Evolutionary conservation across 139 green algal species (phyloP).

Genomic region (Ettlia oleoabundans): DNA sequence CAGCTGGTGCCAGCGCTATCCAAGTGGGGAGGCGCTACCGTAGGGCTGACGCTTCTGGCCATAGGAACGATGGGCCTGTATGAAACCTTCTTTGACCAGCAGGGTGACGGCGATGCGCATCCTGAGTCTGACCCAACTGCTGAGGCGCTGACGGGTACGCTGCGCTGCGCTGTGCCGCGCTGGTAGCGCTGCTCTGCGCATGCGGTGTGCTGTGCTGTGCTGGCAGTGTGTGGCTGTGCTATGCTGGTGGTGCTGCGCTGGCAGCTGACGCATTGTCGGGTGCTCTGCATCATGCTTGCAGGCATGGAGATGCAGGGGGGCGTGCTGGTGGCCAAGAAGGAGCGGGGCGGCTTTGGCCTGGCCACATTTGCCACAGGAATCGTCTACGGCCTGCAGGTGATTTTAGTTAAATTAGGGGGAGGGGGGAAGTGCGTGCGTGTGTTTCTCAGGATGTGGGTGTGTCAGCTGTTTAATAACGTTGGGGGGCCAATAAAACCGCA

Average conservation of each 20-base stretch:
- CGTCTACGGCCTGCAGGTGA: conserved; percentile 88
- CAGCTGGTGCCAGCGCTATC: conserved; percentile 77
- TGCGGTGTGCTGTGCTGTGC: background rate
- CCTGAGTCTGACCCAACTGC: conserved; percentile 3
- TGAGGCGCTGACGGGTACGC: no score
- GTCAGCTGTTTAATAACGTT: background rate
- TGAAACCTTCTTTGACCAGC: conserved; percentile 69
- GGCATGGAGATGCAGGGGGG: conserved; percentile 34
- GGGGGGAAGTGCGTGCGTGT: background rate
- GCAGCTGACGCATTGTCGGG: background rate
- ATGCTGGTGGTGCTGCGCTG: background rate
- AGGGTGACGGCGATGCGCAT: conserved; percentile 1
- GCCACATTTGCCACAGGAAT: conserved; percentile 94
- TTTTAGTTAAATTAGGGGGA: background rate
- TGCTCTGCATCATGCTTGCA: background rate
- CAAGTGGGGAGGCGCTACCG: conserved; percentile 76
- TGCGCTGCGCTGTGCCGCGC: background rate
- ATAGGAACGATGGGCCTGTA: conserved; percentile 93
- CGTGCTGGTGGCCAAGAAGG: conserved; percentile 40
- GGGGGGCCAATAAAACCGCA: no score
- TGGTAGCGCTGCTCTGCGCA: no score
- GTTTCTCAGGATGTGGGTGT: background rate
- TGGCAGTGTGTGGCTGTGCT: background rate
- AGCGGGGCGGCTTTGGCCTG: conserved; percentile 54
- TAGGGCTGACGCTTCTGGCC: conserved; percentile 91